Base-by-base conservation (phyloP, 345 rosid genomes). In the Gossypium ekmanianum region DNA sequence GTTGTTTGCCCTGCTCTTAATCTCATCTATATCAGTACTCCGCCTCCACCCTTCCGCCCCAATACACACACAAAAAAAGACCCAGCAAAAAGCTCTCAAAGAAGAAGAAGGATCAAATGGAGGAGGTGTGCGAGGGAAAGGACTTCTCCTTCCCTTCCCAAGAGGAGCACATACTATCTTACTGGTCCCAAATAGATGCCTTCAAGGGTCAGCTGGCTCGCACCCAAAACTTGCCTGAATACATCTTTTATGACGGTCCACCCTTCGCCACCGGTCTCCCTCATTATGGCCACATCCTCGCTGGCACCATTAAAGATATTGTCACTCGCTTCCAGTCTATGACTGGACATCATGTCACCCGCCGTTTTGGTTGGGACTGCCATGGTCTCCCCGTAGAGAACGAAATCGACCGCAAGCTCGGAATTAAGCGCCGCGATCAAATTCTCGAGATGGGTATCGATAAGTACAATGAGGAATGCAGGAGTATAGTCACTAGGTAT, bases 241-340 rank as follows among this genome's bases (percentile, higher is more conserved):
- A 90, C 77, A 79, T 93, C 71, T 95, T 95, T 87, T 95, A 93
- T 72, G 99, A 95, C 64, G 99, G 99, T 0, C 99, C 98, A 3
- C 99, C 99, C 7, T 95, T 95, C 83, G 99, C 99, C 65, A 93
- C 99, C 16, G 99, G 99, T 0, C 90, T 89, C 52, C 99, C 98
- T 29, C 99, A 95, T 77, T 95, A 95, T 79, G 99, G 99, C 2
- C 99, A 95, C 86, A 90, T 95, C 64, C 94, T 95, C 14, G 94
- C 98, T 62, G 99, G 99, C 1, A 95, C 99, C 41, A 95, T 95
- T 71, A 95, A 95, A 85, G 99, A 95, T 70, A 79, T 91, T 54
- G 98, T 95, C 44, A 95, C 98, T 0, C 88, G 99, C 11, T 93
- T 88, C 77, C 97, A 95, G 86, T 59, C 99, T 68, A 90, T 91